Evolutionary conservation across 108 stramenopile species (phyloP).

Genomic region (Cylindrotheca fusiformis): DNA sequence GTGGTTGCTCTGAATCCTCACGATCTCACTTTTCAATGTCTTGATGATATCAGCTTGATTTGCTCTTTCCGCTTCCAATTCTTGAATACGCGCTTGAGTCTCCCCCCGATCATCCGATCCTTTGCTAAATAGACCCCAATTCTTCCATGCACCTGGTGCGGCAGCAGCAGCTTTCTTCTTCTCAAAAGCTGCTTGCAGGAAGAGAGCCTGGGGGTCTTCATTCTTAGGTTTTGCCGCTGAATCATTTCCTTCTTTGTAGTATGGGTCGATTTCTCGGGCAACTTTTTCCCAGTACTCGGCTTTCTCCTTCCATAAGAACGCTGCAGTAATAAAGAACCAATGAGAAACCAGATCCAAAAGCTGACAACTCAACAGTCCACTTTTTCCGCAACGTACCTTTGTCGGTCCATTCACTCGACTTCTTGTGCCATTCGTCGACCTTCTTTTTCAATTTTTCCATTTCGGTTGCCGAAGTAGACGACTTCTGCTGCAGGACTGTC

Average conservation of each 20-base stretch:
- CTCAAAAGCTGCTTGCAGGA: conserved; percentile 30
- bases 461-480: conserved; percentile 9
- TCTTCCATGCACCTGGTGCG: conserved; percentile 8
- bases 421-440: conserved; percentile 28
- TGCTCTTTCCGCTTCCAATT: conserved; percentile 30
- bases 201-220: conserved; percentile 27
- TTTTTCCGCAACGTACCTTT: not conserved
- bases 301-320: conserved; percentile 32
- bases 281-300: conserved; percentile 31
- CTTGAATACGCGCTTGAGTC: conserved; percentile 10
- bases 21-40: conserved; percentile 48
- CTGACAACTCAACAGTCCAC: not conserved
- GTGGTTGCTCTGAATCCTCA: conserved; percentile 43
- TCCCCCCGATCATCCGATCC: conserved; percentile 7
- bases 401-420: conserved; percentile 32
- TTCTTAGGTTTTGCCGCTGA: not conserved
- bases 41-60: conserved; percentile 41
- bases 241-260: not conserved
- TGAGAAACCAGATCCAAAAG: not conserved
- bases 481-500: conserved; percentile 2
- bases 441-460: conserved; percentile 20
- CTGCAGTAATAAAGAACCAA: not conserved
- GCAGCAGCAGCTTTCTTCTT: conserved; percentile 16
- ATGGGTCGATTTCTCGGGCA: conserved; percentile 14
- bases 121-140: conserved; percentile 11